Evolutionary conservation across 2,329 filamentous ascomycete genomes (phyloP), one percentile per base, ranked within the genome.

Genomic region (Ophiocordyceps camponoti-saundersi): DNA sequence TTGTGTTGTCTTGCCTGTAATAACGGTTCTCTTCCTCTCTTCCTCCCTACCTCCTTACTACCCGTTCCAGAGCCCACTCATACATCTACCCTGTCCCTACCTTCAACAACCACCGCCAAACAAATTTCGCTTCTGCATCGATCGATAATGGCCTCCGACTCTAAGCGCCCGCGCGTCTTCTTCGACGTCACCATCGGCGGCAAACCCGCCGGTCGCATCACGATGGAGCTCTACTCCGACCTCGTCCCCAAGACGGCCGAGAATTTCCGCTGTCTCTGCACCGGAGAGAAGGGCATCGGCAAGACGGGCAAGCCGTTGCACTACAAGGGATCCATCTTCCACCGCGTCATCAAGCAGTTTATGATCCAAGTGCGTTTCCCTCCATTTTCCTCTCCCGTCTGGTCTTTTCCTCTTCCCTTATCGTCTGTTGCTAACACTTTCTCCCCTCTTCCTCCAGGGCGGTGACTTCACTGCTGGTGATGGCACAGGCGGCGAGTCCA

Each of bases 331-430:
- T 93, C 85, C 50, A 72, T 70, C 56, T 96, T 98, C 73, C 90
- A 98, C 72, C 85, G 90, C 46, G 85, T 98, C 53, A 98, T 98
- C 71, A 95, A 95, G 73, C 78, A 85, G 58, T 98, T 98, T 68
- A 96, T 98, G 90, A 92, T 95, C 59, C 63, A 66, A 58, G 57
- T 58, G 48, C 20, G 51, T 41, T n/a, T 23, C 42, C 11, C 23
- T 11, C 1, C 18, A 23, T 16, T 12, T 11, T 13, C 6, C 22
- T 7, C 12, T 3, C 12, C n/a, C n/a, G n/a, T n/a, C n/a, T n/a
- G n/a, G n/a, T n/a, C n/a, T n/a, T n/a, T n/a, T n/a, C n/a, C n/a
- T n/a, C n/a, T n/a, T n/a, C n/a, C n/a, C n/a, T n/a, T n/a, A n/a
- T n/a, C n/a, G n/a, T n/a, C n/a, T n/a, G n/a, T n/a, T n/a, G n/a